Evolutionary conservation across 805 yeast species (phyloP).

Genomic region (Candida namnaoensis): DNA sequence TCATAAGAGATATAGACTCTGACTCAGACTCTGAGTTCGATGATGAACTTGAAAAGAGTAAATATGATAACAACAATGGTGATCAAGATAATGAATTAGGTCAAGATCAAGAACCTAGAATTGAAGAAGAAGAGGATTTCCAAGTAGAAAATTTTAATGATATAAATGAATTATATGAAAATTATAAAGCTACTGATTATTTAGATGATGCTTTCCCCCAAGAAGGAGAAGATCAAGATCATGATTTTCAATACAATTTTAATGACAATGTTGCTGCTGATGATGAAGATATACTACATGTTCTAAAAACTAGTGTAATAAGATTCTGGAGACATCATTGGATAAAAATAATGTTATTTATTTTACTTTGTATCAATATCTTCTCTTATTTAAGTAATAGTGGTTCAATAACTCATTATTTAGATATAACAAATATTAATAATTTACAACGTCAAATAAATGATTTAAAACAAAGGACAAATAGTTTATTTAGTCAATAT

Average conservation of each 20-base stretch:
- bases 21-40: neutral
- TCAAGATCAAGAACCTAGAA: no score
- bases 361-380: no score
- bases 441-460: constrained; percentile 16
- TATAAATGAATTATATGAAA: neutral
- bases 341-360: neutral
- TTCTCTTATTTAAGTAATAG: neutral
- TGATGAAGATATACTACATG: no score
- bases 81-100: neutral
- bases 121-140: neutral
- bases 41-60: neutral
- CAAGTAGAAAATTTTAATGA: no score
- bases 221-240: no score
- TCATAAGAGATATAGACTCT: neutral
- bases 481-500: constrained; percentile 8
- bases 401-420: neutral
- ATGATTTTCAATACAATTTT: no score
- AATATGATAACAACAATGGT: no score
- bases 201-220: neutral
- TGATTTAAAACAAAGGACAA: constrained; percentile 12
- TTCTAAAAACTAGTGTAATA: no score
- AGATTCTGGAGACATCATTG: neutral
- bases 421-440: constrained; percentile 1
- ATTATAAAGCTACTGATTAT: neutral
- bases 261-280: no score